phyloP scores from a whole-genome alignment of 495 filamentous ascomycete genomes.

The Penicillium nucicola region DNA sequence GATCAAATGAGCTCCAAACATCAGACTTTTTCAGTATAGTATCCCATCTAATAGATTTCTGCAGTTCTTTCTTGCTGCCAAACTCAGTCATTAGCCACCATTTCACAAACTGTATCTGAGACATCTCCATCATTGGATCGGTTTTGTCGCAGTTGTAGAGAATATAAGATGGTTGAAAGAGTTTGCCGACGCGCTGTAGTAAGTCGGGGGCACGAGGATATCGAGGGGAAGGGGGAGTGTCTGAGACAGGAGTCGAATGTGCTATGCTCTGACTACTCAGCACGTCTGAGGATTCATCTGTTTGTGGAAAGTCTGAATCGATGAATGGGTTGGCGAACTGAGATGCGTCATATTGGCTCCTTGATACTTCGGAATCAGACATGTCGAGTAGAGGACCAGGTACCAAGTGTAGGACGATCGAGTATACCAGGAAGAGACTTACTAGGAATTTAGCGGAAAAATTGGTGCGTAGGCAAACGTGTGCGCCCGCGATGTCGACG shows the following conservation, averaged over 20 bases:
- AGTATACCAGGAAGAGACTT: not conserved
- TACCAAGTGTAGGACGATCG: too few species aligned
- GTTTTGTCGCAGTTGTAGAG: not conserved
- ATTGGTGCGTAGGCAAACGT: too few species aligned
- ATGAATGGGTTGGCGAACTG: not conserved
- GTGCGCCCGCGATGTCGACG: too few species aligned
- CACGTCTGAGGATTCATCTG: constrained; percentile 2
- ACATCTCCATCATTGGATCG: not conserved
- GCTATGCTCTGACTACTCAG: not conserved
- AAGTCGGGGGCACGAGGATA: not conserved
- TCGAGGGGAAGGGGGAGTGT: not conserved
- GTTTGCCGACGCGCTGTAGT: not conserved
- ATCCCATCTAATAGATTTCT: constrained; percentile 1
- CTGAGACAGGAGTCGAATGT: not conserved
- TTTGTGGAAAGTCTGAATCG: constrained; percentile 2
- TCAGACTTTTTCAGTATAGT: not conserved
- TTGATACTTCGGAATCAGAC: constrained; percentile 1
- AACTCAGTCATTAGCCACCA: constrained; percentile 3
- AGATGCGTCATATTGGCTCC: too few species aligned
- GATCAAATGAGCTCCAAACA: constrained; percentile 4
- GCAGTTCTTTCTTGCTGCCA: not conserved
- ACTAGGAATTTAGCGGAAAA: too few species aligned
- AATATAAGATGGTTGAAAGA: not conserved
- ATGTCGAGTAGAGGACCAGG: not conserved
- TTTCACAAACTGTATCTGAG: not conserved